phyloP scores from a whole-genome alignment of 352 stramenopile genomes.

The Thalassiosira livingstoniorum region DNA sequence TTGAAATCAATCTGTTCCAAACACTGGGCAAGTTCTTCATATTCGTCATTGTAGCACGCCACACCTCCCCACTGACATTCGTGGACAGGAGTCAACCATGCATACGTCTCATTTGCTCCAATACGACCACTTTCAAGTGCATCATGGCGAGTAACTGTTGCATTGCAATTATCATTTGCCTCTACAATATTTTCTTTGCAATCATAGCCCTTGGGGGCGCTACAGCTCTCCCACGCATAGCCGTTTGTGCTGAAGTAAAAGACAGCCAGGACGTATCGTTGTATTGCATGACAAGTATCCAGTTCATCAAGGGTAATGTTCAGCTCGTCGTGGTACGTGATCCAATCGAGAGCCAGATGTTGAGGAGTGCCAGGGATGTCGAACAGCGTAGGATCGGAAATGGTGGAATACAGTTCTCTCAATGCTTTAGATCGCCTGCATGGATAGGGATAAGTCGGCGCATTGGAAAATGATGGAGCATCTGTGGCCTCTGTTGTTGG shows the following conservation, averaged over 20 bases:
- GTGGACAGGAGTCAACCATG: slow-evolving; percentile 65
- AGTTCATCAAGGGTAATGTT: slow-evolving; percentile 21
- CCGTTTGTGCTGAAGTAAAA: slow-evolving; percentile 71
- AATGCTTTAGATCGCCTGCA: slow-evolving; percentile 21
- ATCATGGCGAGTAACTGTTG: slow-evolving; percentile 18
- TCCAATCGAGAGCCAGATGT: slow-evolving; percentile 45
- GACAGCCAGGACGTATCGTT: slow-evolving; percentile 68
- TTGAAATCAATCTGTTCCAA: slow-evolving; percentile 49
- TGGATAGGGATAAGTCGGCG: background rate
- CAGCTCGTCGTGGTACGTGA: slow-evolving; percentile 35
- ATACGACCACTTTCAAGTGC: slow-evolving; percentile 5
- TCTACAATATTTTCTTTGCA: slow-evolving; percentile 42
- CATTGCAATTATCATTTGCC: slow-evolving; percentile 57
- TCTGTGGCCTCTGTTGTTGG: background rate
- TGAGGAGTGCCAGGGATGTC: slow-evolving; percentile 45
- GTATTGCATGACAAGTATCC: slow-evolving; percentile 42
- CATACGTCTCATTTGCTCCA: slow-evolving; percentile 43
- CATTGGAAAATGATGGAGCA: background rate
- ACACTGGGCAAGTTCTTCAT: slow-evolving; percentile 13
- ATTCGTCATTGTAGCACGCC: slow-evolving; percentile 50
- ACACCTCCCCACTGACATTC: slow-evolving; percentile 75
- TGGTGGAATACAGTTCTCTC: slow-evolving; percentile 32
- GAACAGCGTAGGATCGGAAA: slow-evolving; percentile 36
- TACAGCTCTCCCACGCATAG: slow-evolving; percentile 68
- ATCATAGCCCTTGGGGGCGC: slow-evolving; percentile 46